Evolutionary conservation across 768 basidiomycete genomes (phyloP).

Genomic region (Mycena albidolilacea): DNA sequence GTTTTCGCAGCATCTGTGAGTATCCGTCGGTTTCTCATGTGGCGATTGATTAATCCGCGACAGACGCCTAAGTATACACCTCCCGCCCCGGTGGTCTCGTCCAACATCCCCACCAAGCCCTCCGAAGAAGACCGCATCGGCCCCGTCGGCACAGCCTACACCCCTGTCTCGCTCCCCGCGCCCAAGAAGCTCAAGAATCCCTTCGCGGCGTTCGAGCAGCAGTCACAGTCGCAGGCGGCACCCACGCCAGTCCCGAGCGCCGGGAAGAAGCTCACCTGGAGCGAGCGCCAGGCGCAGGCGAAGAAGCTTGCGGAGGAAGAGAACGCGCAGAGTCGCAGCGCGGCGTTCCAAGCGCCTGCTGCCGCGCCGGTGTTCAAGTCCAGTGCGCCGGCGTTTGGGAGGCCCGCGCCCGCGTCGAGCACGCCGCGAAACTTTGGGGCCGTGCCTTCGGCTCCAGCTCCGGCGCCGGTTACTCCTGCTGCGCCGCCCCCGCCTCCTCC

Average conservation of each 20-base stretch:
- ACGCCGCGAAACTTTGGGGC: constrained; percentile 63
- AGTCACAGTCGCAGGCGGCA: constrained; percentile 52
- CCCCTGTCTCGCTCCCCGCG: constrained; percentile 85
- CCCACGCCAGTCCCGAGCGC: constrained; percentile 47
- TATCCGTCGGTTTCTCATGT: background rate
- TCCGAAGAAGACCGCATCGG: constrained; percentile 86
- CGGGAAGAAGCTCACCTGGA: constrained; percentile 93
- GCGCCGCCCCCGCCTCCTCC: constrained; percentile 38
- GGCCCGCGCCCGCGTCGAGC: constrained; percentile 54
- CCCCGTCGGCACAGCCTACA: constrained; percentile 90
- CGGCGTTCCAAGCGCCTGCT: constrained; percentile 60
- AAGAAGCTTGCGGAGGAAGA: constrained; percentile 91
- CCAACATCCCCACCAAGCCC: constrained; percentile 74
- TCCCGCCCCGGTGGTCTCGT: constrained; percentile 56
- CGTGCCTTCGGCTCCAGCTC: constrained; percentile 53
- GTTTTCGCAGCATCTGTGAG: constrained; percentile 55
- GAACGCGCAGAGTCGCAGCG: constrained; percentile 72
- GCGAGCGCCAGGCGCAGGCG: constrained; percentile 90
- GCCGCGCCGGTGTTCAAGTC: constrained; percentile 60
- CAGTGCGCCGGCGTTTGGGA: constrained; percentile 63
- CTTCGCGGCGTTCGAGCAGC: constrained; percentile 74
- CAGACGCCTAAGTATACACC: constrained; percentile 41
- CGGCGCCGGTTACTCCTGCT: constrained; percentile 46
- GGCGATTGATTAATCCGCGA: constrained; percentile 6
- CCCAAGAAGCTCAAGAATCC: constrained; percentile 93